A percentile compares a stretch with the other conserved stretches of the same genome.
These are phyloP conservation scores for Suillus lakei DNA, from an alignment of 768 basidiomycete species.

Conservation along the genomic window DNA sequence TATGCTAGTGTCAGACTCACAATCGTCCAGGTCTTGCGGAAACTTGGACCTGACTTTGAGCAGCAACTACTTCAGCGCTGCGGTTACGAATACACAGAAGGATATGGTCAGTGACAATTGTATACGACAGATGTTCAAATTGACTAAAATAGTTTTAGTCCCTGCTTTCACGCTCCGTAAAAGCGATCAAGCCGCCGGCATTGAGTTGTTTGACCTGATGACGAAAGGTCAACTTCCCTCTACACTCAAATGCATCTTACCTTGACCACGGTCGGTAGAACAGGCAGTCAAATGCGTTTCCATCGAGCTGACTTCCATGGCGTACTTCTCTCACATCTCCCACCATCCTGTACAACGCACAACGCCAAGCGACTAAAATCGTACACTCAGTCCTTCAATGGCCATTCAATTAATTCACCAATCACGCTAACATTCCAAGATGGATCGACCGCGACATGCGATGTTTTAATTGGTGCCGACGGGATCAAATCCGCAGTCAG, in stretches of 20 bases:
- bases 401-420: constrained; percentile 22
- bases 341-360: constrained; percentile 48
- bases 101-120: constrained; percentile 20
- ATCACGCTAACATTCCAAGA: constrained; percentile 65
- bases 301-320: constrained; percentile 74
- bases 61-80: constrained; percentile 21
- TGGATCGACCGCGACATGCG: constrained; percentile 60
- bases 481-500: constrained; percentile 62
- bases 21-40: constrained; percentile 24
- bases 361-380: constrained; percentile 64
- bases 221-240: constrained; percentile 53
- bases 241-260: not conserved
- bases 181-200: constrained; percentile 59
- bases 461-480: constrained; percentile 73
- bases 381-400: constrained; percentile 47
- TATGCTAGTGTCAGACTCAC: not conserved
- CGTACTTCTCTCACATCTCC: constrained; percentile 55
- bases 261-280: constrained; percentile 9
- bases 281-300: constrained; percentile 56
- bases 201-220: constrained; percentile 56
- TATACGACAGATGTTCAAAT: not conserved
- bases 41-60: constrained; percentile 24
- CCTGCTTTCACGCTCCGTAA: constrained; percentile 60
- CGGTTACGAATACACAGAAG: constrained; percentile 26
- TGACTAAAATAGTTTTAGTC: constrained; percentile 39